Evolutionary conservation across 352 stramenopile species (phyloP).

Genomic region (Phytopythium montanum): DNA sequence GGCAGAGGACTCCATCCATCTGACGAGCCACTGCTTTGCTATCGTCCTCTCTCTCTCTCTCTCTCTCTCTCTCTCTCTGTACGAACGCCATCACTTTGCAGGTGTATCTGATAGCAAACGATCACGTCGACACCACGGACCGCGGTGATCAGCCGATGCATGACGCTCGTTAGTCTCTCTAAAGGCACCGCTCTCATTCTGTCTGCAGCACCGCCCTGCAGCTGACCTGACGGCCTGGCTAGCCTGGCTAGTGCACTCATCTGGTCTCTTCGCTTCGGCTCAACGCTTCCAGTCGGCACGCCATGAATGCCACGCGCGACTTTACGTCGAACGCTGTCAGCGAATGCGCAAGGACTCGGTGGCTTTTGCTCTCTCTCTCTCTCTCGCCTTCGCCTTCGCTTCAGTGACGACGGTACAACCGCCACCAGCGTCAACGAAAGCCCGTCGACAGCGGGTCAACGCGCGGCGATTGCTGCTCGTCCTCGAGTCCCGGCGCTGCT

Average conservation of each 20-base stretch:
- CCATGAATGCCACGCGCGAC: background rate
- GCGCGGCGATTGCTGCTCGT: background rate
- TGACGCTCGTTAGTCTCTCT: background rate
- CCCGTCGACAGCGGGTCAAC: background rate
- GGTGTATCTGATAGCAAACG: background rate
- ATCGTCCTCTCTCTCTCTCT: no score
- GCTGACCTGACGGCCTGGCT: background rate
- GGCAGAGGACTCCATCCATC: no score
- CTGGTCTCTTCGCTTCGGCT: background rate
- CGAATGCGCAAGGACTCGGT: background rate
- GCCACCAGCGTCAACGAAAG: conserved; percentile 1
- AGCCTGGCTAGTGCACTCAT: no score
- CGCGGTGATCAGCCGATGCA: background rate
- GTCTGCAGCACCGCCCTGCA: background rate
- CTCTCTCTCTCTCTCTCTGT: background rate
- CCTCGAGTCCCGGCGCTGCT: background rate
- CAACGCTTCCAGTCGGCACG: background rate
- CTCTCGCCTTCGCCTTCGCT: background rate
- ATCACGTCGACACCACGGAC: background rate
- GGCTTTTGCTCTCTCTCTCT: background rate
- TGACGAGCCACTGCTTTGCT: no score
- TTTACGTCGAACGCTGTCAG: background rate
- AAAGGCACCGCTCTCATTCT: no score
- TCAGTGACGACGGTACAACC: background rate
- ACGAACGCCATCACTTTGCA: background rate